A percentile compares a stretch with the other conserved stretches of the same genome.
Evolutionary conservation across 2,329 filamentous ascomycete genomes (phyloP).

Genomic region (Pleomassaria siparia): DNA sequence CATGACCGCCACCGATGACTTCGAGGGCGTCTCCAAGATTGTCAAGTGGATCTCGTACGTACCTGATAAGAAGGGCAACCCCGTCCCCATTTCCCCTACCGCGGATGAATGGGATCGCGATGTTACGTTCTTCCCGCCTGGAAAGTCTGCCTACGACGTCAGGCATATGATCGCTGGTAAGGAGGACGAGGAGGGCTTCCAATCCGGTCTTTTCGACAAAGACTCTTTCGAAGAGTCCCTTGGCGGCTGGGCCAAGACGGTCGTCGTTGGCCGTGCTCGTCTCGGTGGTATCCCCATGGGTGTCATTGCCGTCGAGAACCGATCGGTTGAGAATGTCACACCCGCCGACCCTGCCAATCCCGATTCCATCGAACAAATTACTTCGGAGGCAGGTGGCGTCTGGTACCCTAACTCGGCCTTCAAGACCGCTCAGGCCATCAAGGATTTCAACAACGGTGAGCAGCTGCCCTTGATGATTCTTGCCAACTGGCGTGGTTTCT

Average conservation of each 20-base stretch:
- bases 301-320: constrained; percentile 96
- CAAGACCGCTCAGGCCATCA: constrained; percentile 99
- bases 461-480: constrained; percentile 98
- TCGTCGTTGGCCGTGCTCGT: constrained; percentile 93
- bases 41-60: constrained; percentile 98
- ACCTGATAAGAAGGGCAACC: constrained; percentile 89
- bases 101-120: constrained; percentile 92
- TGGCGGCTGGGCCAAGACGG: constrained; percentile 94
- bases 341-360: constrained; percentile 97
- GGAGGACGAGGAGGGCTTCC: constrained; percentile 81
- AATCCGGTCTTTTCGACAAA: constrained; percentile 91
- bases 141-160: constrained; percentile 88
- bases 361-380: constrained; percentile 94
- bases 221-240: constrained; percentile 96
- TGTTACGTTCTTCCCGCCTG: constrained; percentile 75
- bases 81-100: constrained; percentile 87
- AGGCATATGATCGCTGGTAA: constrained; percentile 90
- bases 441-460: constrained; percentile 98
- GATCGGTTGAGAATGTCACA: constrained; percentile 93
- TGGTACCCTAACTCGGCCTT: constrained; percentile 99
- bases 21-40: constrained; percentile 96
- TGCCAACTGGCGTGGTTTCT: constrained; percentile 99
- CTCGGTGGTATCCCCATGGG: constrained; percentile 97
- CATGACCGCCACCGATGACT: constrained; percentile 97
- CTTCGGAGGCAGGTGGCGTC: constrained; percentile 93